phyloP scores from a whole-genome alignment of 805 yeast species.

The Ogataea naganishii region DNA sequence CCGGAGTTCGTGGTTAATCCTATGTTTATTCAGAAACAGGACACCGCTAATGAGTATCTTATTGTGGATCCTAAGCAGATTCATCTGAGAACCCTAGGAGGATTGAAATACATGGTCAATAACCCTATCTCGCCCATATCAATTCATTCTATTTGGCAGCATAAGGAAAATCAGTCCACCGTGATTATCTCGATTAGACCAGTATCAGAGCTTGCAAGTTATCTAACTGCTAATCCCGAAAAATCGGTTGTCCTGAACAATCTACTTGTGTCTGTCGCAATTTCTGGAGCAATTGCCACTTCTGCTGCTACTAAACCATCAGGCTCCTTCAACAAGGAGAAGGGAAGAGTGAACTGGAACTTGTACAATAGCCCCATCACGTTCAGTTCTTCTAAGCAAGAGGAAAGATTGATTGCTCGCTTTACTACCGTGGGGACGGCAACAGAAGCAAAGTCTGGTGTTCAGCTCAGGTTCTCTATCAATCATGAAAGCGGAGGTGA shows the following conservation, averaged over 20 bases:
- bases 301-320: constrained; percentile 86
- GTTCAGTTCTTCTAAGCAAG: constrained; percentile 27
- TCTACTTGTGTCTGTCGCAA: constrained; percentile 51
- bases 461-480: constrained; percentile 57
- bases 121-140: constrained; percentile 54
- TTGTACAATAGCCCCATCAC: constrained; percentile 31
- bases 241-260: constrained; percentile 42
- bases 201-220: constrained; percentile 32
- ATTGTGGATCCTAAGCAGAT: constrained; percentile 40
- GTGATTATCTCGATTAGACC: constrained; percentile 67
- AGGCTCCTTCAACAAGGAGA: constrained; percentile 84
- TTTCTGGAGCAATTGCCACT: constrained; percentile 52
- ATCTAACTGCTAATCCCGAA: constrained; percentile 21
- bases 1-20: constrained; percentile 43
- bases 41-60: constrained; percentile 27
- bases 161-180: constrained; percentile 77
- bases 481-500: constrained; percentile 33
- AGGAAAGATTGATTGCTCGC: constrained; percentile 75
- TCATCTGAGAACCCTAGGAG: constrained; percentile 64
- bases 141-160: constrained; percentile 83
- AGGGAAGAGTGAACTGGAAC: constrained; percentile 82
- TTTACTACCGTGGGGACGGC: constrained; percentile 70
- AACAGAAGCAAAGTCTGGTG: constrained; percentile 66
- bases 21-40: constrained; percentile 41
- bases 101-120: constrained; percentile 62